Percentiles rank a stretch among this genome's conserved stretches.
Conservation (phyloP, 2,329 filamentous ascomycete species). For the Sporothrix humicola region DNA sequence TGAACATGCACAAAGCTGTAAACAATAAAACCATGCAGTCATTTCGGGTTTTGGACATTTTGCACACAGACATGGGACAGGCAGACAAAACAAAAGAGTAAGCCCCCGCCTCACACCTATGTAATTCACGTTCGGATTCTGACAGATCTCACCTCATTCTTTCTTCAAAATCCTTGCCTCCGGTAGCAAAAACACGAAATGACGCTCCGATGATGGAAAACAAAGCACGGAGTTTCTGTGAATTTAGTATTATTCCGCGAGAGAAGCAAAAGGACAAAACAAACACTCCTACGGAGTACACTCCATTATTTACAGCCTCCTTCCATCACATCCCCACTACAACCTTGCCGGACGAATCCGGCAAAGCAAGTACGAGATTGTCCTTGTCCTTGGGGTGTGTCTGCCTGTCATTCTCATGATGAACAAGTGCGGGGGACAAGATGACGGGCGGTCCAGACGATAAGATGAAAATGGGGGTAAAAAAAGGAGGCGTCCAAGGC, state of each 20-base stretch:
- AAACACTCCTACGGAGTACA: no score
- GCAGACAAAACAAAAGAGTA: no score
- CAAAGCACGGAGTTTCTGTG: neutral
- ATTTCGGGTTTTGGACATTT: no score
- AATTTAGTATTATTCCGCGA: neutral
- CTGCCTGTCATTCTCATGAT: neutral
- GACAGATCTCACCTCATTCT: neutral
- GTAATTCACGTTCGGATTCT: neutral
- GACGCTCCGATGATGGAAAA: neutral
- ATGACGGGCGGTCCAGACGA: neutral
- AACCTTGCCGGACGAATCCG: neutral
- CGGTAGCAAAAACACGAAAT: neutral
- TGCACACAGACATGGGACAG: no score
- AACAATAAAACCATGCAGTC: no score
- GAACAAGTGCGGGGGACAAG: neutral
- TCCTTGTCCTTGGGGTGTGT: neutral
- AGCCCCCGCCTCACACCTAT: neutral
- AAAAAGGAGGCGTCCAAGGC: neutral
- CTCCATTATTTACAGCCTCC: neutral
- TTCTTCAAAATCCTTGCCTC: neutral
- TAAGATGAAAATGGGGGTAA: neutral
- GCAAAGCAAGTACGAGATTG: neutral
- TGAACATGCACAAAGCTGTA: no score
- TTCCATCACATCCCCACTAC: neutral
- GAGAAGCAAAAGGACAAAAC: neutral